These are phyloP conservation scores for Hypsizygus ulmarius DNA, from an alignment of 1,284 basidiomycete genomes.

Conservation along the genomic window DNA sequence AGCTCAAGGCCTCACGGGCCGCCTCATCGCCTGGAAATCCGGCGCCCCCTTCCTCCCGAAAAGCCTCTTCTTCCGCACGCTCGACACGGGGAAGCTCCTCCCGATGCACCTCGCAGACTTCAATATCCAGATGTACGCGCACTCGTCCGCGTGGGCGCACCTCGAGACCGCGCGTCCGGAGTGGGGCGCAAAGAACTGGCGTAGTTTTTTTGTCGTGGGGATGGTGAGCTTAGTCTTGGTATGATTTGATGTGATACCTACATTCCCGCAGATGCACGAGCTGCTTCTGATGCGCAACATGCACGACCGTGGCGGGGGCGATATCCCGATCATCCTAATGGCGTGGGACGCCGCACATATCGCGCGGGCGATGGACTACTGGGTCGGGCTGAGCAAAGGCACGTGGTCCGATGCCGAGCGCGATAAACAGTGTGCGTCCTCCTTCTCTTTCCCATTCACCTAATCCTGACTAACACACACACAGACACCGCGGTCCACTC, in stretches of 20 bases:
- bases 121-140: constrained; percentile 25
- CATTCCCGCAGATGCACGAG: constrained; percentile 23
- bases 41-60: constrained; percentile 21
- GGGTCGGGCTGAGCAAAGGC: constrained; percentile 25
- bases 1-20: constrained; percentile 16
- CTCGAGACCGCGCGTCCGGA: constrained; percentile 18
- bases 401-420: constrained; percentile 22
- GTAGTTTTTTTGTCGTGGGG: constrained; percentile 3
- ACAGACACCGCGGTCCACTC: constrained; percentile 3
- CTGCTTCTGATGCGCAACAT: constrained; percentile 25
- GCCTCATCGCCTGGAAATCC: constrained; percentile 28
- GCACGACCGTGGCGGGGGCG: constrained; percentile 25
- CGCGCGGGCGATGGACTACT: constrained; percentile 23
- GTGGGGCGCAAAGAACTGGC: constrained; percentile 8
- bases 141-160: constrained; percentile 15
- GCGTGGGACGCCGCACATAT: constrained; percentile 20
- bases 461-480: neutral
- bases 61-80: constrained; percentile 27
- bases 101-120: constrained; percentile 26
- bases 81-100: constrained; percentile 27
- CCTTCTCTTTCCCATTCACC: neutral
- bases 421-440: constrained; percentile 17
- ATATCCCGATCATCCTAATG: constrained; percentile 24
- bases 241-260: neutral
- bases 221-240: constrained; percentile 23